Conservation (phyloP, 495 filamentous ascomycete genomes). For the Talaromyces trachyspermus region DNA sequence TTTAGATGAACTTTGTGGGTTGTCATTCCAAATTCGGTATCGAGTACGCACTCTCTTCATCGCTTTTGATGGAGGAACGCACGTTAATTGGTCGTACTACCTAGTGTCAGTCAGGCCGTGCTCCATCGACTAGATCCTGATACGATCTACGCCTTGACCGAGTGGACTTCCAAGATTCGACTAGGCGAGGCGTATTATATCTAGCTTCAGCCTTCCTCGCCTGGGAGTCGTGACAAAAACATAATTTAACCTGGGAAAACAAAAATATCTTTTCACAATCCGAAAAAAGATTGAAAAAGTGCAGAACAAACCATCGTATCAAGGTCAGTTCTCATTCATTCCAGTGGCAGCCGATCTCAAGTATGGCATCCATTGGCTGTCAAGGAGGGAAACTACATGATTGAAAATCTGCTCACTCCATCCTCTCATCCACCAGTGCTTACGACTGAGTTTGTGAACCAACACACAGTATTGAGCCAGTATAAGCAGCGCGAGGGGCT, state of each 20-base stretch:
- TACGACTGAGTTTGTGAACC: slow-evolving; percentile 1
- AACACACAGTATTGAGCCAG: slow-evolving; percentile 5
- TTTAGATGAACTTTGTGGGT: too few relatives aligned
- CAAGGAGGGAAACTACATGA: slow-evolving; percentile 2
- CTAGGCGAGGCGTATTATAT: too few relatives aligned
- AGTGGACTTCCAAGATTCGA: too few relatives aligned
- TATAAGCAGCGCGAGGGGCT: slow-evolving; percentile 1
- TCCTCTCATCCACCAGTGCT: slow-evolving; percentile 5
- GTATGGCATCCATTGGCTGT: slow-evolving; percentile 1
- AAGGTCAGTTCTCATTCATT: not conserved
- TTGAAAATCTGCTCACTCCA: slow-evolving; percentile 6
- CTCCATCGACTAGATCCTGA: not conserved
- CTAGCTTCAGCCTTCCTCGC: too few relatives aligned
- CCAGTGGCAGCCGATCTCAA: not conserved
- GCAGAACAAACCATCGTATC: not conserved
- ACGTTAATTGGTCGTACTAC: not conserved
- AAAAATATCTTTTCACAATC: not conserved
- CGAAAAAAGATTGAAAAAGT: not conserved
- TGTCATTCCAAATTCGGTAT: slow-evolving; percentile 3
- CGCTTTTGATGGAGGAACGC: not conserved
- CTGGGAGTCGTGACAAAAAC: not conserved
- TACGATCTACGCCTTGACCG: not conserved
- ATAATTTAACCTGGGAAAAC: not conserved
- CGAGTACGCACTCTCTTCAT: not conserved
- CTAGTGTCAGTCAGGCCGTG: not conserved